Base-by-base conservation (phyloP, 2,329 filamentous ascomycete genomes). In the Cladorrhinum sp. region DNA sequence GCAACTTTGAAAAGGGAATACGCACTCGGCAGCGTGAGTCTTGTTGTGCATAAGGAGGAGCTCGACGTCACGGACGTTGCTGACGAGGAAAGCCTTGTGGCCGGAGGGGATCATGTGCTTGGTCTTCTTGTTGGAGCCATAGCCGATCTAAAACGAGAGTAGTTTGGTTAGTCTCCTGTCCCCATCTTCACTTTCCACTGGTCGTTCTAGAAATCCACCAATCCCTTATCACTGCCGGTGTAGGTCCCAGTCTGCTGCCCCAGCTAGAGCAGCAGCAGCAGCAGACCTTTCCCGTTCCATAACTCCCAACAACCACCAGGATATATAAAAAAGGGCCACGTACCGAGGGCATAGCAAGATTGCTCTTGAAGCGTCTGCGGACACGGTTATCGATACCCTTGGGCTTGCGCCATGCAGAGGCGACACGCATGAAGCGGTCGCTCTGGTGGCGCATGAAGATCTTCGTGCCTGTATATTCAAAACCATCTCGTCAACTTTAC, bases 361-460 rank as follows among this genome's bases (percentile, higher is more conserved):
- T 91, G 76, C 95, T 92, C 83, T 91, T 92, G 87, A 99, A 99
- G 72, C 95, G 91, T 86, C 95, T 88, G 79, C 95, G 91, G 78
- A 99, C 93, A 76, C 91, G 85, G 85, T 93, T 96, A 84, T 99
- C 95, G 81, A 99, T 99, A 92, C 95, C 95, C 91, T 99, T 99
- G 72, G 95, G 95, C 87, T 98, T 99, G 83, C 95, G 90, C 95
- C 95, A 99, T 86, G 86, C 89, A 71, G 90, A 78, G 77, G 85
- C 88, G 72, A 98, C 88, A 78, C 95, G 89, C 84, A 88, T 96
- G 86, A 96, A 99, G 78, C 89, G 89, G 82, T 98, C 95, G 81
- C 86, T 91, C 88, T 99, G 95, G 85, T 99, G 95, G 79, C 95
- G 91, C 82, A 87, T 88, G 90, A 98, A 99, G 83, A 85, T 86